Conservation (phyloP, 2,329 filamentous ascomycete species). For the Coleophoma eucalyptorum region DNA sequence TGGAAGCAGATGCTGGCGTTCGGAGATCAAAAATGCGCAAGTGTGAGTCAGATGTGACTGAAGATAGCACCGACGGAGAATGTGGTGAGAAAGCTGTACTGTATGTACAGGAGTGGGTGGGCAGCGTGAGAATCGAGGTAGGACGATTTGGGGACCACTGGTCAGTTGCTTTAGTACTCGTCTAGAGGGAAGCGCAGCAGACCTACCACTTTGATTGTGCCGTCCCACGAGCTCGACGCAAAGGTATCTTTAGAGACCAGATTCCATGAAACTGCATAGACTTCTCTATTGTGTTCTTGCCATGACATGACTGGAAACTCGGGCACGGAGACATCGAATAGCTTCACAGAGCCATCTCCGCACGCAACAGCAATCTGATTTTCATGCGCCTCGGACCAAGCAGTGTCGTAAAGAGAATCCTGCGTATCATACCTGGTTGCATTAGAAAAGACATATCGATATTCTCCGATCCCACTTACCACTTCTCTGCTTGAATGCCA, state of each 20-base stretch:
- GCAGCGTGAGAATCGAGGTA: slow-evolving; percentile 77
- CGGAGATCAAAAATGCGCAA: slow-evolving; percentile 89
- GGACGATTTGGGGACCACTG: slow-evolving; percentile 80
- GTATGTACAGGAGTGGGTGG: slow-evolving; percentile 92
- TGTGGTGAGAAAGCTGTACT: slow-evolving; percentile 87
- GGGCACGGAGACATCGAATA: slow-evolving; percentile 80
- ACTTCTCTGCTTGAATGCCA: slow-evolving; percentile 82
- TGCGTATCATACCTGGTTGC: slow-evolving; percentile 82
- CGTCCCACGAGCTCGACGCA: slow-evolving; percentile 91
- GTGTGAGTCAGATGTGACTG: slow-evolving; percentile 85
- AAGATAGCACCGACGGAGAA: slow-evolving; percentile 78
- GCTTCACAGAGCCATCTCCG: slow-evolving; percentile 90
- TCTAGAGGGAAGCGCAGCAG: neutral
- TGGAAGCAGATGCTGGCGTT: slow-evolving; percentile 78
- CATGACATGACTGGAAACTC: slow-evolving; percentile 88
- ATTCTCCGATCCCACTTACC: slow-evolving; percentile 40
- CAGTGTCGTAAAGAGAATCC: slow-evolving; percentile 90
- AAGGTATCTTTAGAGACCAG: slow-evolving; percentile 88
- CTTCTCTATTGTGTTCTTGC: slow-evolving; percentile 89
- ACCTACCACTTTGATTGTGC: slow-evolving; percentile 78
- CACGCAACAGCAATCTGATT: slow-evolving; percentile 87
- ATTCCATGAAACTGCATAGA: slow-evolving; percentile 92
- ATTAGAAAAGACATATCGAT: neutral
- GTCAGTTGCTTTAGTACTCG: slow-evolving; percentile 2
- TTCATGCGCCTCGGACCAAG: slow-evolving; percentile 96